phyloP scores from a whole-genome alignment of 257 asterid species.

The Nicotiana paniculata region DNA sequence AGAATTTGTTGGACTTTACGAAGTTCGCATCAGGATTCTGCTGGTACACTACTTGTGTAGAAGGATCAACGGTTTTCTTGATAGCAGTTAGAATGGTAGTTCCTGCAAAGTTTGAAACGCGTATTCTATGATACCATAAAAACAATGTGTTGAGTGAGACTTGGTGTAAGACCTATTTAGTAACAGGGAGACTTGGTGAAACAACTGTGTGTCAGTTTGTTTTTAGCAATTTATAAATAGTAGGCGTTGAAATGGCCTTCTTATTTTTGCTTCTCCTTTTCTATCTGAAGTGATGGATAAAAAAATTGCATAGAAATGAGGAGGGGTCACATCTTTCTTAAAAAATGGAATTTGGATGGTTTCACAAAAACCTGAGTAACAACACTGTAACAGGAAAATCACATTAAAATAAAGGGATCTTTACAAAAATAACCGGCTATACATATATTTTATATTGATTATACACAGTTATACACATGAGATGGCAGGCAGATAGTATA shows the following conservation, averaged over 20 bases:
- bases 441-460: too few species aligned
- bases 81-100: slow-evolving; percentile 66
- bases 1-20: slow-evolving; percentile 39
- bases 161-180: not conserved
- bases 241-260: not conserved
- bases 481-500: not conserved
- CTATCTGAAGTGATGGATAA: not conserved
- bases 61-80: slow-evolving; percentile 66
- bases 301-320: too few species aligned
- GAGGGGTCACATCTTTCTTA: not conserved
- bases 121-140: not conserved
- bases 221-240: not conserved
- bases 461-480: too few species aligned
- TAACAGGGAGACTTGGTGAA: not conserved
- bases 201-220: not conserved
- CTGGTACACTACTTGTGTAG: slow-evolving; percentile 46
- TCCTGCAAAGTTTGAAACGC: slow-evolving; percentile 31
- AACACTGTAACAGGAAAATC: not conserved
- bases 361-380: too few species aligned
- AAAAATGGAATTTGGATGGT: not conserved
- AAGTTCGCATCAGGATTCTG: slow-evolving; percentile 49
- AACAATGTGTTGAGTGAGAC: not conserved
- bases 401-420: too few species aligned
- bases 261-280: not conserved
- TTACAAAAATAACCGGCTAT: too few species aligned